phyloP scores from a whole-genome alignment of 108 stramenopile genomes.

The Ochromonas danica region DNA sequence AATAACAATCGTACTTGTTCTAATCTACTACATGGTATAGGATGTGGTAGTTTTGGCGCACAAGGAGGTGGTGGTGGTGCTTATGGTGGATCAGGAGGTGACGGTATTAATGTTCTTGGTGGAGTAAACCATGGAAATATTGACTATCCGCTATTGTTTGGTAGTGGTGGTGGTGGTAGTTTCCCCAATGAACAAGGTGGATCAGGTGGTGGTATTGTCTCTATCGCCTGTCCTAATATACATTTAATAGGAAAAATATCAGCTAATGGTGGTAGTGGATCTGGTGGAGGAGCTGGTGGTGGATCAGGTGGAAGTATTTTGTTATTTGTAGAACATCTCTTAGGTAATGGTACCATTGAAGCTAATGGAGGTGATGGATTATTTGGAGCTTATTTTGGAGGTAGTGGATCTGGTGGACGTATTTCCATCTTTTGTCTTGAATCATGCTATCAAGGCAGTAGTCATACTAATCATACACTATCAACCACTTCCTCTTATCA shows the following conservation, averaged over 20 bases:
- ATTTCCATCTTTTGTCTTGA: not conserved
- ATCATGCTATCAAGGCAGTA: not conserved
- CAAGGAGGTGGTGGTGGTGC: constrained; percentile 30
- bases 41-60: too few species aligned
- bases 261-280: constrained; percentile 1
- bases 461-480: too few species aligned
- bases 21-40: too few species aligned
- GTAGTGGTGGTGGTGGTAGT: constrained; percentile 9
- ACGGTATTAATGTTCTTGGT: not conserved
- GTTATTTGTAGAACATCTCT: not conserved
- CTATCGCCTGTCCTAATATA: not conserved
- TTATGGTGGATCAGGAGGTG: constrained; percentile 29
- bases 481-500: too few species aligned
- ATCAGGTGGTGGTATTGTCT: constrained; percentile 21
- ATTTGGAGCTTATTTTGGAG: constrained; percentile 16
- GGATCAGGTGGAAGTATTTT: constrained; percentile 19
- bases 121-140: not conserved
- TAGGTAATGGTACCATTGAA: constrained; percentile 16
- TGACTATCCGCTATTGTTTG: not conserved
- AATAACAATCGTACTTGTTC: too few species aligned
- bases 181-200: not conserved
- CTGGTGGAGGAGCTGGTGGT: constrained; percentile 19
- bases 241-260: not conserved
- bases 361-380: constrained; percentile 29
- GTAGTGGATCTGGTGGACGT: constrained; percentile 20